phyloP scores from a whole-genome alignment of 1,284 basidiomycete species.

The Flammula alnicola region DNA sequence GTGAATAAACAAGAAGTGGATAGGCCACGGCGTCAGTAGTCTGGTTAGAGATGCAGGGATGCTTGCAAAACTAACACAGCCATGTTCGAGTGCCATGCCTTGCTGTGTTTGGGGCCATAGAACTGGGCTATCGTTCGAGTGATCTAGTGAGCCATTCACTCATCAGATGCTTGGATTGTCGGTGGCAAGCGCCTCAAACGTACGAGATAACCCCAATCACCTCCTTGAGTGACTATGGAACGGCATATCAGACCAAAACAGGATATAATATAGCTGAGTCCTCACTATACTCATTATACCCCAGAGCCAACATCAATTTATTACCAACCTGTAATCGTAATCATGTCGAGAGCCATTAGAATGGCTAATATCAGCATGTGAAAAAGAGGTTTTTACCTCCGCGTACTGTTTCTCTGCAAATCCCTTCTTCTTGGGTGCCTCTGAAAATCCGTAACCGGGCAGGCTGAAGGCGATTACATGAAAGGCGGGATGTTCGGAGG shows the following conservation, averaged over 20 bases:
- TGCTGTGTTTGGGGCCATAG: slow-evolving; percentile 42
- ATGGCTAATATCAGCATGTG: not conserved
- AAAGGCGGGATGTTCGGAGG: slow-evolving; percentile 54
- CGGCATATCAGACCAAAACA: not conserved
- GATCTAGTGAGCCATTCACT: slow-evolving; percentile 34
- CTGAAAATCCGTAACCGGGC: slow-evolving; percentile 62
- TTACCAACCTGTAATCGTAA: slow-evolving; percentile 39
- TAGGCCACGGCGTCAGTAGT: not conserved
- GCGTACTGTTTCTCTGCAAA: slow-evolving; percentile 43
- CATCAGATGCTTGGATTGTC: not conserved
- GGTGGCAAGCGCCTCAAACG: slow-evolving; percentile 40
- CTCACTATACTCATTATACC: slow-evolving; percentile 58
- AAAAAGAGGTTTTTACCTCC: slow-evolving; percentile 40
- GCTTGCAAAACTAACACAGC: slow-evolving; percentile 22
- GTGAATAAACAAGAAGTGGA: not conserved
- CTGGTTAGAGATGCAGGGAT: slow-evolving; percentile 13
- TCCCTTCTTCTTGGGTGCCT: slow-evolving; percentile 40
- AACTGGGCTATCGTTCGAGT: slow-evolving; percentile 41
- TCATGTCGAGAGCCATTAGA: not conserved
- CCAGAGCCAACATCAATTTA: slow-evolving; percentile 56
- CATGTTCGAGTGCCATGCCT: slow-evolving; percentile 39
- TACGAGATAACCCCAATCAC: slow-evolving; percentile 55
- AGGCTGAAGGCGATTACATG: slow-evolving; percentile 59
- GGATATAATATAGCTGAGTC: slow-evolving; percentile 9
- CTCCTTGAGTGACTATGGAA: slow-evolving; percentile 52